Base-by-base conservation (phyloP, 2,329 filamentous ascomycete species). In the Pestalotiopsis sp. region DNA sequence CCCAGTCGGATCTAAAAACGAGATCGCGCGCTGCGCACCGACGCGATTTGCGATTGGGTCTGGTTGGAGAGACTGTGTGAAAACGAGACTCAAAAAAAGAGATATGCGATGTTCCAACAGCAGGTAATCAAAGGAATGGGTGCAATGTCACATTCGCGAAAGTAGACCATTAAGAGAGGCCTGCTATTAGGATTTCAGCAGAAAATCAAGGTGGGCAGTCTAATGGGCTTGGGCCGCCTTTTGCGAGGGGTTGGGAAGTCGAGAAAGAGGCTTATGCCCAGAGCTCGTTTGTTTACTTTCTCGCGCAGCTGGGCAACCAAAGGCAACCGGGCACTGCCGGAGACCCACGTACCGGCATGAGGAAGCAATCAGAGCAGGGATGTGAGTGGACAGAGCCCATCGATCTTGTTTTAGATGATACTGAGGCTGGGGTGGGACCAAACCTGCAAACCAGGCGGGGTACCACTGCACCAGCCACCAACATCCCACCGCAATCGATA, bases 121-220 rank as follows among this genome's bases (percentile, higher is more conserved):
- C 17, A 38, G 17, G 25, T n/a, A 63, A 63, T 63, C 13, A 45
- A 41, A 31, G 31, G 59, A 63, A 65, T 49, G 57, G 41, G 45
- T 20, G 57, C 68, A 64, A 67, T 65, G 61, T 64, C 65, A 67
- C 57, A 69, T 64, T 65, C 66, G 65, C 68, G 65, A 52, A 69
- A 58, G 31, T 36, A 36, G 60, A 57, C 65, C 68, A 66, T 66
- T 69, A 69, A 69, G 27, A 69, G 59, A n/a, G 38, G 56, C 31
- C 66, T 41, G 25, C n/a, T 64, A 64, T 64, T 36, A 38, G 20
- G 45, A 52, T 9, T 9, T 23, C 17, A 12, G 40, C 38, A 49
- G 36, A 49, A 31, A 25, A 23, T 52, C 61, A 64, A 49, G 61
- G 27, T 62, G 20, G 59, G 59, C n/a, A 52, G 45, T 52, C 57